phyloP scores from a whole-genome alignment of 768 basidiomycete genomes.

The Naganishia randhawae region DNA sequence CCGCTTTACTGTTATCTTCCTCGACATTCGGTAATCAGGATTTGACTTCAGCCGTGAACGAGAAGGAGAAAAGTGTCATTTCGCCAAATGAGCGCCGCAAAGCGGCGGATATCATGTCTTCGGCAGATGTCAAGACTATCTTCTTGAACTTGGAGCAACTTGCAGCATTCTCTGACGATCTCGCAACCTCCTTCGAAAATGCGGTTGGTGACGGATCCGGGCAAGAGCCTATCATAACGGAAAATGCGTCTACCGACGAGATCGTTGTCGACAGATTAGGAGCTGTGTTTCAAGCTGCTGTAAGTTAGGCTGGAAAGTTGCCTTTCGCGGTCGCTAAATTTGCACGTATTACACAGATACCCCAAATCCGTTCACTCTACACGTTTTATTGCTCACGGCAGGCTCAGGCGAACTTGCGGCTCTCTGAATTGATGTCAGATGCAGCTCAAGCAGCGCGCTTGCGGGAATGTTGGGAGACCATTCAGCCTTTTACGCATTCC shows the following conservation, averaged over 20 bases:
- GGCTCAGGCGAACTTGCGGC: conserved; percentile 42
- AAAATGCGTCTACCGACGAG: conserved; percentile 35
- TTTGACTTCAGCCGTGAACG: neutral
- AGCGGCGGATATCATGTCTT: conserved; percentile 33
- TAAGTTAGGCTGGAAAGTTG: conserved; percentile 19
- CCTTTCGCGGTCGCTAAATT: neutral
- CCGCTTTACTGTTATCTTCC: neutral
- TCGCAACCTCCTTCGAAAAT: conserved; percentile 44
- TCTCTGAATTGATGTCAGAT: conserved; percentile 44
- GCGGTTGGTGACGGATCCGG: conserved; percentile 34
- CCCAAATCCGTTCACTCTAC: conserved; percentile 46
- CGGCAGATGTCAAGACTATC: conserved; percentile 44
- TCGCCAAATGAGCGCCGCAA: neutral
- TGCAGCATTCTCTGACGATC: conserved; percentile 44
- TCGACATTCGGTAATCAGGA: neutral
- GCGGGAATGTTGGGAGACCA: conserved; percentile 47
- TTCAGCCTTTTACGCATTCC: conserved; percentile 49
- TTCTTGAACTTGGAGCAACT: conserved; percentile 50
- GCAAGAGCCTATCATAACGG: conserved; percentile 29
- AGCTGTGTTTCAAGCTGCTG: conserved; percentile 43
- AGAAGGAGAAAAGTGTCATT: neutral
- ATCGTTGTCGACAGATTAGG: conserved; percentile 39
- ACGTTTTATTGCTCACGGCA: conserved; percentile 49
- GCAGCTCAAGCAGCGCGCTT: conserved; percentile 38
- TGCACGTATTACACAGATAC: conserved; percentile 32